Evolutionary conservation across 2,329 filamentous ascomycete species (phyloP), one percentile per base, ranked within the genome.

Genomic region (Stenocarpella maydis): DNA sequence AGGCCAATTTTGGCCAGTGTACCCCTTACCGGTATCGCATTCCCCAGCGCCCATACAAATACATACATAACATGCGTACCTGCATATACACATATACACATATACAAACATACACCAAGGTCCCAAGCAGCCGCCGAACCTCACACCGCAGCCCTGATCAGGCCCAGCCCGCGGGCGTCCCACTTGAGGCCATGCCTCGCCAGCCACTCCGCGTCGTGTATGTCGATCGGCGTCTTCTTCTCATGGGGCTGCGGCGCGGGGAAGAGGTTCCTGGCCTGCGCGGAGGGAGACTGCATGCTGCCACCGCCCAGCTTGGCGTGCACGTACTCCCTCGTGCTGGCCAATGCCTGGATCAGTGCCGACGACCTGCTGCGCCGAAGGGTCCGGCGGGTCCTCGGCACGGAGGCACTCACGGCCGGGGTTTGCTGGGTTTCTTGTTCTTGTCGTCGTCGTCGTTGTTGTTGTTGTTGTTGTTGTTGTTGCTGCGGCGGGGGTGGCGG

Each of bases 161-260:
- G 12, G 24, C 69, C 65, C 34, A 68, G 17, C 17, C 58, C 65
- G 10, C 45, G 65, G 12, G 43, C 58, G 52, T 68, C 60, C 69
- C 69, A 70, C 34, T 65, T 65, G 37, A 70, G 37, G 12, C 69
- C 69, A 43, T 70, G 65, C 24, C 50, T 68, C 26, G 43, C 65
- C 58, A 70, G 45, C 69, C 69, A 68, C 21, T 49, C 58, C 34
- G 50, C 65, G 21, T 65, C 69, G 34, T 70, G 69, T 15, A 70
- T 65, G 28, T 68, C 65, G 26, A 68, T 61, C 12, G 55, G 28
- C 34, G 45, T 53, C 26, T 41, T 50, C 39, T 31, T 65, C 15
- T 58, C 24, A 21, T 43, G 43, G 26, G 26, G 24, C 39, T 47
- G 45, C 55, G 54, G 24, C 45, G 54, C 49, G 10, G 67, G 67